These are phyloP conservation scores for Alternaria infectoria DNA, from an alignment of 2,329 filamentous ascomycete genomes.

Conservation along the genomic window DNA sequence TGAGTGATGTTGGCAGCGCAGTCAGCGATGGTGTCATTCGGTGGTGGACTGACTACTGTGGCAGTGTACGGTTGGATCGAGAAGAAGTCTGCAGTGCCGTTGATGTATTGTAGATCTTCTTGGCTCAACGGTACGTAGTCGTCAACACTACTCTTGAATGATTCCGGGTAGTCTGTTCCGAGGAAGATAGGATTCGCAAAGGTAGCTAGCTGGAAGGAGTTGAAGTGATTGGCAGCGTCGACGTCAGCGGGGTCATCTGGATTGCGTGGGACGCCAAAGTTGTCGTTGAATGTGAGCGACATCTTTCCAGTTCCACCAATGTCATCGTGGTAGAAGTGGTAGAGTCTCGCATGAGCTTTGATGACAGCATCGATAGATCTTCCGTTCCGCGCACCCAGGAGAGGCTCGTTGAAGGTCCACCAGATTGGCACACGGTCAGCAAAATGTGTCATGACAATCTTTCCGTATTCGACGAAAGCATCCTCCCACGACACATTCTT, in stretches of 20 bases:
- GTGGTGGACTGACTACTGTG: constrained; percentile 59
- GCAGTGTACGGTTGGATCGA: constrained; percentile 66
- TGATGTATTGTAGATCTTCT: constrained; percentile 52
- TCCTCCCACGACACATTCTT: constrained; percentile 57
- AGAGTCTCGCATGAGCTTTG: constrained; percentile 58
- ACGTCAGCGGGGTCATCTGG: constrained; percentile 52
- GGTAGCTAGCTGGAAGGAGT: constrained; percentile 51
- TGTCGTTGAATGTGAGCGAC: constrained; percentile 57
- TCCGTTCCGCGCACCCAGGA: constrained; percentile 52
- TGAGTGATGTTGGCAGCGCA: constrained; percentile 58
- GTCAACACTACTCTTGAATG: constrained; percentile 47
- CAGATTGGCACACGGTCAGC: constrained; percentile 60
- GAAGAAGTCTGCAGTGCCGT: constrained; percentile 60
- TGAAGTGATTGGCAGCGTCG: constrained; percentile 55
- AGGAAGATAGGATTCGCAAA: constrained; percentile 63
- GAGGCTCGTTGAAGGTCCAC: constrained; percentile 63
- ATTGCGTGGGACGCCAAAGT: constrained; percentile 46
- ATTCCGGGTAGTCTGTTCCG: constrained; percentile 58
- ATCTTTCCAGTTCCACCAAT: constrained; percentile 59
- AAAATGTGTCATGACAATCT: constrained; percentile 59
- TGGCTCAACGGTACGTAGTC: constrained; percentile 56
- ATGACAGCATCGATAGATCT: constrained; percentile 44
- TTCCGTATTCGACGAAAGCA: constrained; percentile 61
- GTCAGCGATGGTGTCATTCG: constrained; percentile 51
- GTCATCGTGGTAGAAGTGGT: constrained; percentile 62